Evolutionary conservation across 352 stramenopile species (phyloP).

Genomic region (Plasmopara muralis): DNA sequence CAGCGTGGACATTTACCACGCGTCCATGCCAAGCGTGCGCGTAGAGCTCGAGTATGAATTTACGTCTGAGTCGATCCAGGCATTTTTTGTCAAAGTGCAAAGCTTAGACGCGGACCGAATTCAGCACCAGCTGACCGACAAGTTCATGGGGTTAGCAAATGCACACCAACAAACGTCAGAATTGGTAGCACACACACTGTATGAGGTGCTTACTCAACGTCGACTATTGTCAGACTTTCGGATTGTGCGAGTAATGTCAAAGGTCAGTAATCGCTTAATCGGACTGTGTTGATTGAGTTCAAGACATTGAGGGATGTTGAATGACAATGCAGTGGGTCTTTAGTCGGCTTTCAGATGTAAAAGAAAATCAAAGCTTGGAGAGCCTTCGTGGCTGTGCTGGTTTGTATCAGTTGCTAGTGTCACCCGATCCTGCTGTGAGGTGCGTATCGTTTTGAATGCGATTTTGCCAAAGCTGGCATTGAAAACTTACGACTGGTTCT

Average conservation of each 20-base stretch:
- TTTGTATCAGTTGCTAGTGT: constrained; percentile 70
- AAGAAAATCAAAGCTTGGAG: constrained; percentile 36
- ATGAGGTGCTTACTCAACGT: constrained; percentile 72
- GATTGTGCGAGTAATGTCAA: constrained; percentile 66
- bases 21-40: constrained; percentile 61
- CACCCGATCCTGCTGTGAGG: constrained; percentile 70
- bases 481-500: not conserved
- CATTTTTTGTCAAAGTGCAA: constrained; percentile 72
- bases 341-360: constrained; percentile 26
- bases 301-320: not conserved
- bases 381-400: constrained; percentile 54
- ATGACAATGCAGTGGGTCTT: constrained; percentile 33
- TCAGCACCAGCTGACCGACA: constrained; percentile 38
- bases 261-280: constrained; percentile 18
- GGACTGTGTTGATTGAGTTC: too few relatives aligned
- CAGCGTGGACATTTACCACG: constrained; percentile 83
- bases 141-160: constrained; percentile 15
- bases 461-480: not conserved
- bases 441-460: constrained; percentile 16
- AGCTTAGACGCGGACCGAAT: constrained; percentile 67
- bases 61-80: constrained; percentile 56
- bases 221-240: constrained; percentile 78
- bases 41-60: constrained; percentile 76
- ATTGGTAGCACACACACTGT: constrained; percentile 43
- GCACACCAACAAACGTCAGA: constrained; percentile 25